Evolutionary conservation across 176 grass and related monocot genomes (phyloP).

Genomic region (Eragrostis nindensis): DNA sequence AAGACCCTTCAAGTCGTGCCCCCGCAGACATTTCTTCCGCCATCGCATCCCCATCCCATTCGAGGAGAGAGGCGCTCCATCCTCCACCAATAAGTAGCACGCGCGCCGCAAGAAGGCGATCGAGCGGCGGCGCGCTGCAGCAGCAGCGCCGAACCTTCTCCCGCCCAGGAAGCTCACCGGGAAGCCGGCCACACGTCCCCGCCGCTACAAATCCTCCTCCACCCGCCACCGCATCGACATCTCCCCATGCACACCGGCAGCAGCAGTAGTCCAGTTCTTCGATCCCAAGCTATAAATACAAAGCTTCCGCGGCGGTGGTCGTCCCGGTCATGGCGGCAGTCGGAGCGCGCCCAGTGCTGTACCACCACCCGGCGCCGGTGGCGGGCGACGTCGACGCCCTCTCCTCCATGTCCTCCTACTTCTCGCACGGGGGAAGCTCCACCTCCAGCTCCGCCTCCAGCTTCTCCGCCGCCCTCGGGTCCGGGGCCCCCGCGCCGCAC

Average conservation of each 20-base stretch:
- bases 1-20: conserved; percentile 36
- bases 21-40: conserved; percentile 44
- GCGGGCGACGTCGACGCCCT: conserved; percentile 7
- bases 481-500: conserved; percentile 18
- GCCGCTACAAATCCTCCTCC: conserved; percentile 48
- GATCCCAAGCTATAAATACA: conserved; percentile 50
- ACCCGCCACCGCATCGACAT: not conserved
- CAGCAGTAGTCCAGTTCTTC: conserved; percentile 12
- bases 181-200: conserved; percentile 28
- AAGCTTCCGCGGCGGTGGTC: conserved; percentile 29
- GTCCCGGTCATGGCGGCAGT: conserved; percentile 60
- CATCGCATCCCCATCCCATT: too few species aligned
- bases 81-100: conserved; percentile 34
- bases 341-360: conserved; percentile 54
- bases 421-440: conserved; percentile 48
- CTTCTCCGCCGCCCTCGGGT: conserved; percentile 58
- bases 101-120: not conserved
- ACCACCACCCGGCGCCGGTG: conserved; percentile 45
- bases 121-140: conserved; percentile 42
- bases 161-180: conserved; percentile 53
- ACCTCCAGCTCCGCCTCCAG: conserved; percentile 54
- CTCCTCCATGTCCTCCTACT: conserved; percentile 51
- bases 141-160: conserved; percentile 67
- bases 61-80: too few species aligned
- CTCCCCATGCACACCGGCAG: conserved; percentile 48